Evolutionary conservation across 2,329 filamentous ascomycete species (phyloP).

Genomic region (Leptographium flavum): DNA sequence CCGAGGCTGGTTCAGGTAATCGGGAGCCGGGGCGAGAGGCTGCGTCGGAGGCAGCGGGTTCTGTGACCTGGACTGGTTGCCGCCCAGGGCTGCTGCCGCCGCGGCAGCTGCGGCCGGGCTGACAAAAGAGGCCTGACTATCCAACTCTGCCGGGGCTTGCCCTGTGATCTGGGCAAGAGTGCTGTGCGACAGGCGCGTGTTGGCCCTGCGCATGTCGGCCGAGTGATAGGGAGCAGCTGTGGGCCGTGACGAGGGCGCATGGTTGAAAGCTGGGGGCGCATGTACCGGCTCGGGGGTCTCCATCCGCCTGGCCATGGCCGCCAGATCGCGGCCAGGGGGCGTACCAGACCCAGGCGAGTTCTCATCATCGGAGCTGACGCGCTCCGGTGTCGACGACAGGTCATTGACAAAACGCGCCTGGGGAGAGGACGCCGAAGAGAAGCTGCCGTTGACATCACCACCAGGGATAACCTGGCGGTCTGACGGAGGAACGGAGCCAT

Average conservation of each 20-base stretch:
- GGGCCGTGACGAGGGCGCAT: conserved; percentile 58
- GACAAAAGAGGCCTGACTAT: not conserved
- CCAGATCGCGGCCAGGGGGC: conserved; percentile 32
- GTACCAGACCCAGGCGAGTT: conserved; percentile 19
- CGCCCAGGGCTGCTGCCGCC: no score
- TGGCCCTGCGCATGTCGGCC: conserved; percentile 64
- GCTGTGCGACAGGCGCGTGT: conserved; percentile 67
- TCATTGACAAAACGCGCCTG: conserved; percentile 28
- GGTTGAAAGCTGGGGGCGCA: conserved; percentile 64
- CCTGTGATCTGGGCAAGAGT: conserved; percentile 64
- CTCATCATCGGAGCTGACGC: conserved; percentile 44
- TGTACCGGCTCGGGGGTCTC: conserved; percentile 63
- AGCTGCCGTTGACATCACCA: conserved; percentile 6
- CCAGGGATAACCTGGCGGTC: conserved; percentile 22
- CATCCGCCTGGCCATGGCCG: conserved; percentile 37
- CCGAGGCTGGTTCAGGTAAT: not conserved
- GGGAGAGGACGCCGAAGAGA: conserved; percentile 13
- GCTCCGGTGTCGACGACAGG: conserved; percentile 33
- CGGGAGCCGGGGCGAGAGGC: conserved; percentile 5
- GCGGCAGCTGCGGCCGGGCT: no score
- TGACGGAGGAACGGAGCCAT: conserved; percentile 35
- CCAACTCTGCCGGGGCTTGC: no score
- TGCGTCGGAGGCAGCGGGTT: no score
- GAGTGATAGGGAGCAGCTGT: conserved; percentile 57
- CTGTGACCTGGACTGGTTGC: no score